Base-by-base conservation (phyloP, 2,329 filamentous ascomycete species). In the Clonostachys sp. region DNA sequence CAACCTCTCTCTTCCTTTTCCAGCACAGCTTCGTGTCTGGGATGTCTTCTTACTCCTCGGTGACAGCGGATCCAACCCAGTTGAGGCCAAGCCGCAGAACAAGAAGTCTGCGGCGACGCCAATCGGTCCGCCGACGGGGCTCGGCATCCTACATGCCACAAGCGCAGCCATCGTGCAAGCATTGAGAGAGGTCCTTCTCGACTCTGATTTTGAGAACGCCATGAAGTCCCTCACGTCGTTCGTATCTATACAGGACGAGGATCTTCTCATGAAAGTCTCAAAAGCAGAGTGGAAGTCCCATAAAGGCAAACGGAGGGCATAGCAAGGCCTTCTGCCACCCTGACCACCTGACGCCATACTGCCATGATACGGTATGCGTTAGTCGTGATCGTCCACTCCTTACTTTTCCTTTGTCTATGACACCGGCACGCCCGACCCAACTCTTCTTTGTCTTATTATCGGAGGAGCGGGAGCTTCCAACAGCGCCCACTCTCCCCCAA, bases 221-320 rank as follows among this genome's bases (percentile, higher is more conserved):
- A 99, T 99, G 94, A 97, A 96, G 71, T 87, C 91, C 8, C 74
- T 99, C 52, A 97, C 94, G 33, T 91, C 87, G 48, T 96, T 89
- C 83, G 86, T 97, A 41, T 91, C 92, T 17, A 86, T 99, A 63
- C 90, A 90, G 67, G 92, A 99, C 59, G 90, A 96, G 61, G 91
- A 97, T 63, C 69, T 95, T 49, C 77, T 99, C 58, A 95, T 99
- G 89, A 86, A 85, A 58, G 89, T 96, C 49, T 84, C 90, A 24
- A 86, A 86, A 61, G 84, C 89, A 13, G 92, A 97, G 70, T 96
- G 88, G 81, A 95, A 88, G 71, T 66, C 72, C 44, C 77, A 80
- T 53, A 70, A 76, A 54, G 66, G 64, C 58, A 78, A 70, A 59
- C 76, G 68, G 62, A 67, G 57, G 57, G 54, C 55, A 24, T 67